phyloP scores from a whole-genome alignment of 1,139 yeast genomes.

The Debaryomyces sp. region DNA sequence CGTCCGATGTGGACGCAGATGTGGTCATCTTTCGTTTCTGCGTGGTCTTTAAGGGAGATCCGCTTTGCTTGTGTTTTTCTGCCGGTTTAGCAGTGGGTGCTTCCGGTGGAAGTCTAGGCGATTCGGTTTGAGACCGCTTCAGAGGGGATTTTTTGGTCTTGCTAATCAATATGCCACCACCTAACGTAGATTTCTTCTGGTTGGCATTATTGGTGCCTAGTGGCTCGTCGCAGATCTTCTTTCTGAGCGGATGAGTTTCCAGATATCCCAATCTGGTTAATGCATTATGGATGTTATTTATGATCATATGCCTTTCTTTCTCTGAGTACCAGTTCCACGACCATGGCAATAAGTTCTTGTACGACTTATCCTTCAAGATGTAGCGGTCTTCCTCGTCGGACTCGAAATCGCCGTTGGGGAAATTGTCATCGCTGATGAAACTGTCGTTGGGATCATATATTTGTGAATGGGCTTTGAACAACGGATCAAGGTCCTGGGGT shows the following conservation, averaged over 20 bases:
- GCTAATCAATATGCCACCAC: conserved; percentile 25
- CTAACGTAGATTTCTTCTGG: conserved; percentile 18
- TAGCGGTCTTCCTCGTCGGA: conserved; percentile 13
- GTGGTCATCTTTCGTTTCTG: conserved; percentile 5
- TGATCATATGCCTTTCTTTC: conserved; percentile 36
- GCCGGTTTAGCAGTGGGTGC: neutral
- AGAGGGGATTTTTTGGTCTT: conserved; percentile 13
- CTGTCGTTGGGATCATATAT: conserved; percentile 34
- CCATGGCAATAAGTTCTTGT: conserved; percentile 47
- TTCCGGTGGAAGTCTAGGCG: conserved; percentile 15
- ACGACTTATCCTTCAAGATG: conserved; percentile 44
- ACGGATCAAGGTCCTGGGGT: conserved; percentile 8
- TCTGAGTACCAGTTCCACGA: conserved; percentile 34
- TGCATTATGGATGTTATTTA: conserved; percentile 40
- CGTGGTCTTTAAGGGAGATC: conserved; percentile 6
- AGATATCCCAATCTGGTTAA: conserved; percentile 47
- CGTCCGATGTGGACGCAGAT: conserved; percentile 11
- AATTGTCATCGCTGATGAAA: conserved; percentile 36
- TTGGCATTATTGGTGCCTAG: conserved; percentile 9
- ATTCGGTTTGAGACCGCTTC: conserved; percentile 24
- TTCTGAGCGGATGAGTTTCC: conserved; percentile 48
- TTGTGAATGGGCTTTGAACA: conserved; percentile 27
- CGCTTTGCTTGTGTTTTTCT: conserved; percentile 3
- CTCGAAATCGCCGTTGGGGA: conserved; percentile 21
- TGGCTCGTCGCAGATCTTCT: conserved; percentile 31